Percentiles rank a stretch among this genome's conserved stretches.
These are phyloP conservation scores for Moesziomyces antarcticus DNA, from an alignment of 1,284 basidiomycete species.

Conservation along the genomic window DNA sequence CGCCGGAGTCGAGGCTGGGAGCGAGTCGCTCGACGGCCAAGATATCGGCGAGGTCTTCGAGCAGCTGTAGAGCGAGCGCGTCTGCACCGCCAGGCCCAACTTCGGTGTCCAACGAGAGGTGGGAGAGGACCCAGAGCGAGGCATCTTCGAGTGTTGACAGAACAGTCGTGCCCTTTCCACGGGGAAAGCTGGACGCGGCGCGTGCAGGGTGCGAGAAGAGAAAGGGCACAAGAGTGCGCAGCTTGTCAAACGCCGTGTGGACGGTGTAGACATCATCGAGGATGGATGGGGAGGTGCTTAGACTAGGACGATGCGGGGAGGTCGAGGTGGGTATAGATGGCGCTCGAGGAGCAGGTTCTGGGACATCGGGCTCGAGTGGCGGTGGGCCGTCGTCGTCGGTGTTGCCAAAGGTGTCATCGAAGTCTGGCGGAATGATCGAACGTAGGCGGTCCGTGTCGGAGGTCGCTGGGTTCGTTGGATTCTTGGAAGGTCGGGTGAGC, in stretches of 20 bases:
- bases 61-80: conserved; percentile 21
- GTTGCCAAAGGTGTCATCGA: background rate
- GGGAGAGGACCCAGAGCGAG: conserved; percentile 34
- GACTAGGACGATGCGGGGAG: background rate
- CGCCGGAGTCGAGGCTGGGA: conserved; percentile 4
- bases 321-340: background rate
- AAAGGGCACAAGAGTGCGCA: conserved; percentile 26
- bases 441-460: too few species aligned
- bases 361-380: conserved; percentile 42
- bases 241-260: conserved; percentile 8
- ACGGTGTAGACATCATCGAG: background rate
- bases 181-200: background rate
- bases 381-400: conserved; percentile 43
- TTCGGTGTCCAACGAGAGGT: conserved; percentile 18
- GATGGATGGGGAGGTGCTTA: background rate
- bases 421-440: background rate
- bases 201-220: conserved; percentile 7
- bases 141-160: conserved; percentile 26
- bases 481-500: background rate
- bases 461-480: too few species aligned
- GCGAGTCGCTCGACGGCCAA: conserved; percentile 13
- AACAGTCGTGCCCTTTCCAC: conserved; percentile 6
- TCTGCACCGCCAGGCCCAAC: conserved; percentile 19
- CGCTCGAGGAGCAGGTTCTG: background rate
- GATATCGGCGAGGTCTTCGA: conserved; percentile 19